These are phyloP conservation scores for Phytophthora syringae DNA, from an alignment of 352 stramenopile genomes.

Conservation along the genomic window DNA sequence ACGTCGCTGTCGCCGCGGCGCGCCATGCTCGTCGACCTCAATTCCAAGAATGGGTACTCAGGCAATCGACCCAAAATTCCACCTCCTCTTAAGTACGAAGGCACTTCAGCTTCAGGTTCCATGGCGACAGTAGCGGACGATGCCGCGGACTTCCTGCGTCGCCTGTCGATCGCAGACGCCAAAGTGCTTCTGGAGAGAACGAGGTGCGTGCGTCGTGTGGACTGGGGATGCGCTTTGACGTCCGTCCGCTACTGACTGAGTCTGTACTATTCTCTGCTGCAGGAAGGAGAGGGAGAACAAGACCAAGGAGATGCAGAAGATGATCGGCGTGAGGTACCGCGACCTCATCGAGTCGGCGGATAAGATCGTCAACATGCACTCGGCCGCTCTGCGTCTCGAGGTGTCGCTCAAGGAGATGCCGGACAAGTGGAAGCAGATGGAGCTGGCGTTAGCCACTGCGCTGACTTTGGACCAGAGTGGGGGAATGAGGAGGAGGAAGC, in stretches of 20 bases:
- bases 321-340: conserved; percentile 93
- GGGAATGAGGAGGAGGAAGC: background rate
- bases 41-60: conserved; percentile 6
- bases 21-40: conserved; percentile 15
- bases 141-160: conserved; percentile 71
- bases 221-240: too few relatives aligned
- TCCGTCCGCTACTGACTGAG: too few relatives aligned
- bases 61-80: background rate
- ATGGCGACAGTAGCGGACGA: conserved; percentile 27
- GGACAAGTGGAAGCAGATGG: conserved; percentile 76
- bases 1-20: conserved; percentile 5
- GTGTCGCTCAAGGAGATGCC: conserved; percentile 87
- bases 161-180: conserved; percentile 81
- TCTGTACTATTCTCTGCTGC: too few relatives aligned
- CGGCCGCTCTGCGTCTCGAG: conserved; percentile 81
- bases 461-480: conserved; percentile 26
- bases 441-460: conserved; percentile 43
- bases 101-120: conserved; percentile 2
- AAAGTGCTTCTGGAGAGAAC: conserved; percentile 84
- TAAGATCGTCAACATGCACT: conserved; percentile 94
- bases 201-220: conserved; percentile 60
- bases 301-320: conserved; percentile 92
- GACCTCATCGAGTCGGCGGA: conserved; percentile 94
- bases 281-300: conserved; percentile 89
- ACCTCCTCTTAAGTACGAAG: conserved; percentile 28